Evolutionary conservation across 2,329 filamentous ascomycete species (phyloP).

Genomic region (Gaeumannomyces sp.): DNA sequence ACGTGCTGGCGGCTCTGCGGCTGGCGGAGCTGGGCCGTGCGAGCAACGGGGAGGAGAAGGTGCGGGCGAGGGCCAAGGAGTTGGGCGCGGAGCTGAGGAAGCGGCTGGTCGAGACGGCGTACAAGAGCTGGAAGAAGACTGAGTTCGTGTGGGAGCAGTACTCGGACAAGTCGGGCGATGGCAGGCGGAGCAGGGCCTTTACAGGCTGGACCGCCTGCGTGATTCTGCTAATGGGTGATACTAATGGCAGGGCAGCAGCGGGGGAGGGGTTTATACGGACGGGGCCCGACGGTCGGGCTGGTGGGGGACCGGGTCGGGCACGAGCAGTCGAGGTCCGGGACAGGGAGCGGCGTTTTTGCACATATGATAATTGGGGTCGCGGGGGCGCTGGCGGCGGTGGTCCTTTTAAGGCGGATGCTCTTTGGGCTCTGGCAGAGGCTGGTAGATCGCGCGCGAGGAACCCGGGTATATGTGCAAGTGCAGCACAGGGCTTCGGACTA

Average conservation of each 20-base stretch:
- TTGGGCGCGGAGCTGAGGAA: constrained; percentile 17
- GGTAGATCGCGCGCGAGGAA: not conserved
- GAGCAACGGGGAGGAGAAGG: not conserved
- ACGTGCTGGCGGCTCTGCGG: constrained; percentile 47
- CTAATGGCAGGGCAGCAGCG: not conserved
- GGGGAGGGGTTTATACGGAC: not conserved
- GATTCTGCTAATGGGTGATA: constrained; percentile 56
- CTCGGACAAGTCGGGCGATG: constrained; percentile 58
- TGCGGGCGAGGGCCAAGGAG: constrained; percentile 11
- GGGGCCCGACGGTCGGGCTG: not conserved
- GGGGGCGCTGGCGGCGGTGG: not conserved
- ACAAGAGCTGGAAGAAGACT: constrained; percentile 54
- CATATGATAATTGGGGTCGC: not conserved
- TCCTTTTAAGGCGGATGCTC: not conserved
- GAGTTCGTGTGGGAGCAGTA: constrained; percentile 71
- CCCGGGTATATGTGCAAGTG: not conserved
- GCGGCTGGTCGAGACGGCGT: constrained; percentile 15
- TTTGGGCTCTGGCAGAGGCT: not conserved
- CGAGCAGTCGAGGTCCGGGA: not conserved
- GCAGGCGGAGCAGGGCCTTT: constrained; percentile 64
- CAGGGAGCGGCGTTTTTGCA: not conserved
- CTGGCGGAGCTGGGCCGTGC: constrained; percentile 33
- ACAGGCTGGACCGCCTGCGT: constrained; percentile 69
- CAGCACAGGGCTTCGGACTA: not conserved
- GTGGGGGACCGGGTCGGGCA: not conserved